Evolutionary conservation across 2,329 filamentous ascomycete genomes (phyloP).

Genomic region (Neofusicoccum ribis): DNA sequence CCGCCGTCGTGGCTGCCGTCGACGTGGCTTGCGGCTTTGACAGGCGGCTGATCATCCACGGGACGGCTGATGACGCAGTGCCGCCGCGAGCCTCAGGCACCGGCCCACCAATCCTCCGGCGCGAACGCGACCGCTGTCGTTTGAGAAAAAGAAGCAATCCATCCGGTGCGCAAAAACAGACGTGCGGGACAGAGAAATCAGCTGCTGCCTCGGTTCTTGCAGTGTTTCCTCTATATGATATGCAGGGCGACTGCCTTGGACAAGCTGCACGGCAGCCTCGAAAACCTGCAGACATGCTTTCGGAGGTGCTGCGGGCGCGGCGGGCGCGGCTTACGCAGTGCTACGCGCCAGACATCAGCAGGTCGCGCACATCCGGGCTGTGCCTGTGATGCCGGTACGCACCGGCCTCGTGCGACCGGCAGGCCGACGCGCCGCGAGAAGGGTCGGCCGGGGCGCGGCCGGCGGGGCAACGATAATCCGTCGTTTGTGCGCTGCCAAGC

Average conservation of each 20-base stretch:
- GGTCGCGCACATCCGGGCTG: not conserved
- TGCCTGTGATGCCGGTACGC: not conserved
- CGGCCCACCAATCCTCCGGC: not conserved
- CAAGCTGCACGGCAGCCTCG: not conserved
- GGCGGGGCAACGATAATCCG: slow-evolving; percentile 1
- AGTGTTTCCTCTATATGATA: not conserved
- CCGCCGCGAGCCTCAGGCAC: slow-evolving; percentile 1
- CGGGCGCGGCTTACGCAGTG: not conserved
- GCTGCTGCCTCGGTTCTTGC: not conserved
- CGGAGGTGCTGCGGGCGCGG: not conserved
- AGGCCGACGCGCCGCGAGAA: not conserved
- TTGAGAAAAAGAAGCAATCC: not conserved
- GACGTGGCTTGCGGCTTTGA: slow-evolving; percentile 12
- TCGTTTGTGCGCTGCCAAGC: slow-evolving; percentile 18
- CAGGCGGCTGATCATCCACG: slow-evolving; percentile 2
- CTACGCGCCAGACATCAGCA: not conserved
- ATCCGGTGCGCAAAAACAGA: not conserved
- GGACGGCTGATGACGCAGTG: not conserved
- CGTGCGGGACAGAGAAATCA: not conserved
- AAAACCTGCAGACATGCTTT: not conserved
- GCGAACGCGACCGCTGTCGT: not conserved
- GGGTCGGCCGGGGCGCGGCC: not conserved
- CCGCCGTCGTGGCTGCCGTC: not conserved
- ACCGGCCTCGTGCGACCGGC: not conserved
- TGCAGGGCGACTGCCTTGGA: not conserved